Evolutionary conservation across 2,329 filamentous ascomycete species (phyloP), one percentile per base, ranked within the genome.

Genomic region (Penicillium griseofulvum): DNA sequence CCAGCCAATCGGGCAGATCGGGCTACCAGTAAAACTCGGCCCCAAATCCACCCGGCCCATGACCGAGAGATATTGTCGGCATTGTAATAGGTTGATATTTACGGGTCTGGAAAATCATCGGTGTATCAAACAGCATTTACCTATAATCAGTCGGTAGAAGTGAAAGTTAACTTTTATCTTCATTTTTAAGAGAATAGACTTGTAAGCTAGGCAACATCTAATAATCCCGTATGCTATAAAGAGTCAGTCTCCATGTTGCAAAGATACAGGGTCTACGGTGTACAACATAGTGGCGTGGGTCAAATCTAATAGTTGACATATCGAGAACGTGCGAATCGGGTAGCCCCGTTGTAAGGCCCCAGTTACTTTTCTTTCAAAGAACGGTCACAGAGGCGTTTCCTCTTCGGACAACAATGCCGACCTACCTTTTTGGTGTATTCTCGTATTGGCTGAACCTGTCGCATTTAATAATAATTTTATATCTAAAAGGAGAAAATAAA

Each of bases 361-460:
- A 39, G 11, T 38, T 36, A 28, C 22, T 22, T 29, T 45, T 14
- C 22, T 52, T 24, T 33, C n/a, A 28, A 28, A 37, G 29, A 51
- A 47, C 33, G 28, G 26, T 43, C 14, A 36, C 14, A 37, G 33
- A 43, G 9, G 24, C n/a, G 5, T 38, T 38, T 38, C 24, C 26
- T 38, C 19, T 46, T 46, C 19, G 22, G 33, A 28, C 2, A 14
- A 34, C 14, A 37, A 26, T 24, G 31, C 38, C 29, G 31, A 16
- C 5, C 31, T 22, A 16, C 16, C 7, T 34, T 34, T 33, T 33
- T 16, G 7, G 16, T 31, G 24, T 38, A 52, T 52, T 38, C 33
- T 38, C 8, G 49, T 46, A 47, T 46, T 52, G 34, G 42, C 46
- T 14, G 34, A 45, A 52, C 42, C 42, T 26, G 47, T 49, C 47